Evolutionary conservation across 345 rosid genomes (phyloP), one percentile per base, ranked within the genome.

Genomic region (Citrus hindsii): DNA sequence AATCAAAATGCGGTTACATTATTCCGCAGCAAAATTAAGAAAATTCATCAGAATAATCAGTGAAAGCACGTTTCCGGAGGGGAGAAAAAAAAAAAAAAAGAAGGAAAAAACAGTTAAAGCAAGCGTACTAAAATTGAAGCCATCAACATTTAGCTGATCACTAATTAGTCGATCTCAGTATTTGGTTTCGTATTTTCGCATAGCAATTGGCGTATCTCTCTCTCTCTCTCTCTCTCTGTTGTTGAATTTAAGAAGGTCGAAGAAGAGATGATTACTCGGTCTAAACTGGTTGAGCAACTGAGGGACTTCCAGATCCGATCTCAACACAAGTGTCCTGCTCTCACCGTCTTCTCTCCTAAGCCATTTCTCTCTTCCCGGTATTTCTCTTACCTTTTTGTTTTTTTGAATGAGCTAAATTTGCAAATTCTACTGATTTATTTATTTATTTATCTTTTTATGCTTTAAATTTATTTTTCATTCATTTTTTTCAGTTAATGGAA

Each of bases 271-370:
- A 86, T 89, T 64, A 89, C 93, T 42, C 79, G 90, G 69, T 86
- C 91, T 64, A 86, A 85, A 83, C 90, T 88, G 68, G 93, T 80
- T 7, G 93, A 90, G 88, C 90, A 83, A 82, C 84, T 86, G 77
- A 80, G 89, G 63, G 87, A 85, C 69, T 77, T 79, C 84, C 89
- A 85, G 91, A 77, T 90, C 88, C 84, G 89, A 79, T 85, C 89
- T 51, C 90, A 85, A 68, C 78, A 77, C 78, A 85, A 80, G 76
- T 85, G 73, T 51, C 77, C 82, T 56, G 84, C 84, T 77, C 93
- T 86, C 86, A 75, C 78, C 16, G 10, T 84, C 79, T 89, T 89
- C 88, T 88, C 91, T 67, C 90, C 88, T 24, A 89, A 84, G 70
- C 85, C 86, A 27, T 59, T 21, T 80, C 77, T 42, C 38, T 64